phyloP scores from a whole-genome alignment of 345 rosid genomes.

The Euphorbia peplus region DNA sequence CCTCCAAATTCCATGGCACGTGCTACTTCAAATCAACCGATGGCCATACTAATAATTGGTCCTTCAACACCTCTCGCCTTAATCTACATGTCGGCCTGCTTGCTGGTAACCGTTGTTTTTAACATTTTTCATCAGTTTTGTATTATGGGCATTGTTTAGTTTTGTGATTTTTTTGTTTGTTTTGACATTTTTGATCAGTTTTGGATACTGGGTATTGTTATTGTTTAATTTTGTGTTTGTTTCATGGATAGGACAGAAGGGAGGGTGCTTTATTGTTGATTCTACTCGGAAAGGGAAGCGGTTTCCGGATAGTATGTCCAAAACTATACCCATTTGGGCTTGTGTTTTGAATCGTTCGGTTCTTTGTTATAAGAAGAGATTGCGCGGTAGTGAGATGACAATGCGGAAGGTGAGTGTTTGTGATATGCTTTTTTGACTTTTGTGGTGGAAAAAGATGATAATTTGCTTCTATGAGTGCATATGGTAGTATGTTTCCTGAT shows the following conservation, averaged over 20 bases:
- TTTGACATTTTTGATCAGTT: no score
- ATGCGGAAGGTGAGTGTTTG: constrained; percentile 40
- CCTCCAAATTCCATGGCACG: constrained; percentile 52
- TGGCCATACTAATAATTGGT: constrained; percentile 84
- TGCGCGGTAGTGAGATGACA: constrained; percentile 23
- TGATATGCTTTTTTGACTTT: constrained; percentile 5
- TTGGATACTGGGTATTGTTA: no score
- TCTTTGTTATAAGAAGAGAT: constrained; percentile 32
- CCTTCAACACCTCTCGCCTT: constrained; percentile 81
- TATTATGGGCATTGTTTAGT: no score
- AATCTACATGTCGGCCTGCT: constrained; percentile 79
- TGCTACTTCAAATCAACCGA: constrained; percentile 98
- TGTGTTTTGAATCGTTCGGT: constrained; percentile 77
- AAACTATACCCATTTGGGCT: constrained; percentile 91
- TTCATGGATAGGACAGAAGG: constrained; percentile 67
- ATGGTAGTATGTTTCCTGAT: no score
- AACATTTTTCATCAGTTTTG: no score
- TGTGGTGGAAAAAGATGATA: background rate
- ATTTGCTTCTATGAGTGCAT: no score
- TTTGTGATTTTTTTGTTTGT: no score
- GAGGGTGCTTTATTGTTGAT: constrained; percentile 85
- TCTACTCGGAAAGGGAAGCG: constrained; percentile 87
- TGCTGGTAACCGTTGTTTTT: constrained; percentile 62
- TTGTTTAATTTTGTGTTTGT: constrained; percentile 20
- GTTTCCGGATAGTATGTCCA: constrained; percentile 96